Conservation (phyloP, 129 eudicot genomes). For the Centella asiatica region DNA sequence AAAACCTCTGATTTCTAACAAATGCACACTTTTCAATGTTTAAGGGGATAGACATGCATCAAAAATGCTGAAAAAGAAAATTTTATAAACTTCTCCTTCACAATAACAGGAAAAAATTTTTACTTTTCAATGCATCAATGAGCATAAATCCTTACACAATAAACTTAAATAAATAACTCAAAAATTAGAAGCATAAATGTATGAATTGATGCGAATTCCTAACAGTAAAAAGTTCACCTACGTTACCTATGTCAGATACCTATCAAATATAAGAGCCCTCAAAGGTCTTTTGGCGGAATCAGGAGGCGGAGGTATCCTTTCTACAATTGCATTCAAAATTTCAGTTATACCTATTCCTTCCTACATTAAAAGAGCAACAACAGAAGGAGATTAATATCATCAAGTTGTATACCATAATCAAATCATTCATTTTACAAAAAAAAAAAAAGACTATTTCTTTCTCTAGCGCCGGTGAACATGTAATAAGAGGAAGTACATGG, state of each 20-base stretch:
- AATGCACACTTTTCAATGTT: neutral
- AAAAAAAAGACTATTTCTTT: neutral
- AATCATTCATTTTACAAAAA: neutral
- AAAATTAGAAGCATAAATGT: neutral
- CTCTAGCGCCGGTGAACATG: neutral
- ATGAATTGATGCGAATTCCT: neutral
- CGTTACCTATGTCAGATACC: conserved; percentile 31
- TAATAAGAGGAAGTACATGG: neutral
- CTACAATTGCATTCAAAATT: conserved; percentile 73
- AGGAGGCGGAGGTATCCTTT: conserved; percentile 78
- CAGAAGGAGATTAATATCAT: neutral
- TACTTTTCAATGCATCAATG: too few species aligned
- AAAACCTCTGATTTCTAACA: neutral
- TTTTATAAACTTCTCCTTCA: neutral
- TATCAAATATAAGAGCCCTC: conserved; percentile 97
- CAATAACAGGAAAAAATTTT: neutral
- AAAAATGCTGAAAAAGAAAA: neutral
- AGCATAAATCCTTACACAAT: neutral
- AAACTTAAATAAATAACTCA: neutral
- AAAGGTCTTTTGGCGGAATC: conserved; percentile 71
- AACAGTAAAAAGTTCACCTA: neutral
- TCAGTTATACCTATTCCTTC: conserved; percentile 92
- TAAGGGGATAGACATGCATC: neutral
- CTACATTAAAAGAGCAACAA: conserved; percentile 30
- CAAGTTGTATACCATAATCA: neutral